Percentiles rank a stretch among this genome's conserved stretches.
These are phyloP conservation scores for Malus fusca DNA, from an alignment of 306 rosid species.

Conservation along the genomic window DNA sequence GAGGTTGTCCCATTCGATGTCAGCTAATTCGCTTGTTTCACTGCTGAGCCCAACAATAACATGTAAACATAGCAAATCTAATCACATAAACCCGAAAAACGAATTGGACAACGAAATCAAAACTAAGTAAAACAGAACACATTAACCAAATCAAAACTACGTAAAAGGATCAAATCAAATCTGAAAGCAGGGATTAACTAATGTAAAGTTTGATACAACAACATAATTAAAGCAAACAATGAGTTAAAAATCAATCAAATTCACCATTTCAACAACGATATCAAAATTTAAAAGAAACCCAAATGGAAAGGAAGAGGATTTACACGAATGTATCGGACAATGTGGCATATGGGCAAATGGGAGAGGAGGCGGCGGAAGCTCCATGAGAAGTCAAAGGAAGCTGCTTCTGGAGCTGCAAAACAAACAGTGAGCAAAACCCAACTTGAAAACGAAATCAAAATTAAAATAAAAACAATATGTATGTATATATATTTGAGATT, in stretches of 20 bases:
- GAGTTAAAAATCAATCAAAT: neutral
- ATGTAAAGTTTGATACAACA: neutral
- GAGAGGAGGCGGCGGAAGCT: slow-evolving; percentile 23
- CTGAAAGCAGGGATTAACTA: neutral
- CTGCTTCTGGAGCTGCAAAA: slow-evolving; percentile 43
- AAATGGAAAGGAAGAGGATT: neutral
- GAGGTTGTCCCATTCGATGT: slow-evolving; percentile 83
- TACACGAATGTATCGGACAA: slow-evolving; percentile 47
- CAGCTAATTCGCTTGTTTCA: slow-evolving; percentile 44
- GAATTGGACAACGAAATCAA: neutral
- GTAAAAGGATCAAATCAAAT: neutral
- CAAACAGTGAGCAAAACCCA: neutral
- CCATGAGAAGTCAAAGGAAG: slow-evolving; percentile 31
- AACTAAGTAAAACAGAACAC: neutral
- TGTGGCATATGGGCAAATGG: slow-evolving; percentile 27
- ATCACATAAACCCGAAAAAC: neutral
- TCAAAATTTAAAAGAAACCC: neutral
- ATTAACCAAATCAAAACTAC: neutral
- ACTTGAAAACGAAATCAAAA: neutral
- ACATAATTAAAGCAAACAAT: neutral
- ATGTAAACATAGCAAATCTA: neutral
- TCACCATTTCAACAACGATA: neutral
- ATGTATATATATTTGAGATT: neutral
- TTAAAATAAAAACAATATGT: neutral
- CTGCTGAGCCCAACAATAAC: slow-evolving; percentile 19